phyloP scores from a whole-genome alignment of 495 filamentous ascomycete genomes.

The Penicillium antarcticum region DNA sequence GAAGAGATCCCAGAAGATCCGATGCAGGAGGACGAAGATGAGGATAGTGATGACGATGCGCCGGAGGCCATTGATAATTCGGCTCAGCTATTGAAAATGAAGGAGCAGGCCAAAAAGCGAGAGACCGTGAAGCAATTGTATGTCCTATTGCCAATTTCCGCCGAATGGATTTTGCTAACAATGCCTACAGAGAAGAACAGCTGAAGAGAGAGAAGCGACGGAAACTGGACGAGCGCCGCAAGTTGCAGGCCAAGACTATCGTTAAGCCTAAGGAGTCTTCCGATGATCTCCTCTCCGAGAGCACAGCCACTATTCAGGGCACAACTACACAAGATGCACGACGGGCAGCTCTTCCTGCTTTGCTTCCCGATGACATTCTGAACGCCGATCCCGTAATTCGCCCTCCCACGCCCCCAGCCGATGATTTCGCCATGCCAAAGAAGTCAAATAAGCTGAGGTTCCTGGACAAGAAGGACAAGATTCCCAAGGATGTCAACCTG shows the following conservation, averaged over 20 bases:
- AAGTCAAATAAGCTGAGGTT: conserved; percentile 49
- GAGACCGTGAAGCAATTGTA: conserved; percentile 36
- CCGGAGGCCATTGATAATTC: conserved; percentile 50
- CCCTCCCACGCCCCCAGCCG: conserved; percentile 38
- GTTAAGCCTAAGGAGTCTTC: conserved; percentile 30
- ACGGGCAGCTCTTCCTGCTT: conserved; percentile 40
- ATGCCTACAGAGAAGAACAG: conserved; percentile 36
- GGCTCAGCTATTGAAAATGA: conserved; percentile 37
- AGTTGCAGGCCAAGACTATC: conserved; percentile 42
- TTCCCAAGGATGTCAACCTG: conserved; percentile 52
- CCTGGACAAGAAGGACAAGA: conserved; percentile 47
- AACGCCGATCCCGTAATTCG: conserved; percentile 41
- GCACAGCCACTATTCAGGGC: conserved; percentile 40
- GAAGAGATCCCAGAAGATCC: conserved; percentile 21
- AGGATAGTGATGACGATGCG: conserved; percentile 44
- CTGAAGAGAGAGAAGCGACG: conserved; percentile 45
- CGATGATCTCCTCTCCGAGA: conserved; percentile 39
- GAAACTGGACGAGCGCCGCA: conserved; percentile 46
- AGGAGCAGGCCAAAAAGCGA: conserved; percentile 40
- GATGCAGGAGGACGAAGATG: conserved; percentile 27
- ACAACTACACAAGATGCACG: conserved; percentile 38
- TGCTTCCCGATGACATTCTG: conserved; percentile 53
- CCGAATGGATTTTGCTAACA: conserved; percentile 15
- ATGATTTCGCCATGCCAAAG: conserved; percentile 20
- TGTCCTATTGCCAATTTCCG: conserved; percentile 6